Percentiles rank a stretch among this genome's conserved stretches.
These are phyloP conservation scores for Blastocladiella emersonii DNA, from an alignment of 371 early-diverging fungal genomes.

Conservation along the genomic window DNA sequence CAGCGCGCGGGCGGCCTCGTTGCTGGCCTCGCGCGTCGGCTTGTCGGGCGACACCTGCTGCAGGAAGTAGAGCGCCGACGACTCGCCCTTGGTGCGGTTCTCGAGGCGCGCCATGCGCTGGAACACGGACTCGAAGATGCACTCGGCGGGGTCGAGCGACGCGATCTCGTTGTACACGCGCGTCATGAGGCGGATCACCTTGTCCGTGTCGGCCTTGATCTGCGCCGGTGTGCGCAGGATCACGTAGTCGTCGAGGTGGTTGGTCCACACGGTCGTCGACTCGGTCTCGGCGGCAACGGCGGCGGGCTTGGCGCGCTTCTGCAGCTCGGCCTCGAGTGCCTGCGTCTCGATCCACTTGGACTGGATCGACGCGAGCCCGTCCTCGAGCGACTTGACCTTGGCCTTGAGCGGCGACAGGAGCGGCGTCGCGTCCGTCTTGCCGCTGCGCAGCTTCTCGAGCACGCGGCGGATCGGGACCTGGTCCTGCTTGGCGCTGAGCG, in stretches of 20 bases:
- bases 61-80: neutral
- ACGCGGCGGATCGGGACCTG: too few relatives aligned
- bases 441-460: too few relatives aligned
- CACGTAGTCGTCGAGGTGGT: neutral
- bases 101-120: constrained; percentile 34
- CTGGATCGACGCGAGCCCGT: too few relatives aligned
- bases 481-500: too few relatives aligned
- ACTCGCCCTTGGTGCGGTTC: constrained; percentile 13
- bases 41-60: constrained; percentile 26
- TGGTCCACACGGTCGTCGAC: too few relatives aligned
- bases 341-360: too few relatives aligned
- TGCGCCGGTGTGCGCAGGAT: neutral
- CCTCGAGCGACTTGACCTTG: too few relatives aligned
- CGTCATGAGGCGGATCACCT: constrained; percentile 14
- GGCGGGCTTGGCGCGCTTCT: too few relatives aligned
- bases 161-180: constrained; percentile 29
- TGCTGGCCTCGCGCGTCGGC: constrained; percentile 52
- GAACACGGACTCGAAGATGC: constrained; percentile 47
- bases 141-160: constrained; percentile 28
- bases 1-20: constrained; percentile 42
- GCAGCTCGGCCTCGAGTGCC: too few relatives aligned
- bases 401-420: too few relatives aligned
- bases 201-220: neutral
- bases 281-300: too few relatives aligned
- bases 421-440: too few relatives aligned